Evolutionary conservation across 345 rosid species (phyloP).

Genomic region (Populus tremula): DNA sequence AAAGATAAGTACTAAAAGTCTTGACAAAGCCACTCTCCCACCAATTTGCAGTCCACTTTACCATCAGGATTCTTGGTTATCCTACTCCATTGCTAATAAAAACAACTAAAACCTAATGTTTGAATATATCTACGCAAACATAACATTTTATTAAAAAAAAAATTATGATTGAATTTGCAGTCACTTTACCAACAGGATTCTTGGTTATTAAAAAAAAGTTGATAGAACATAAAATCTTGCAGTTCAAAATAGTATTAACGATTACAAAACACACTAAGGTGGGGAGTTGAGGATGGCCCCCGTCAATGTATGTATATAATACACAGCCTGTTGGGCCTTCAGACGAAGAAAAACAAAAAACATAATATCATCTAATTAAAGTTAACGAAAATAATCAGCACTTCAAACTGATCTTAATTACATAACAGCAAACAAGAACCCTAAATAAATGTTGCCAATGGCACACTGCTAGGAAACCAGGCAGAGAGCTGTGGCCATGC

Average conservation of each 20-base stretch:
- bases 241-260: too few relatives aligned
- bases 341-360: not conserved
- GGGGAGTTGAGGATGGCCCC: too few relatives aligned
- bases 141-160: too few relatives aligned
- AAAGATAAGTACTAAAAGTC: too few relatives aligned
- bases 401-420: not conserved
- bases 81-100: not conserved
- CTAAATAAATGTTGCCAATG: not conserved
- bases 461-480: not conserved
- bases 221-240: too few relatives aligned
- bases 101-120: too few relatives aligned
- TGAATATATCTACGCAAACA: too few relatives aligned
- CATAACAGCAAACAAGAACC: constrained; percentile 4
- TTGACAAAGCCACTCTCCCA: not conserved
- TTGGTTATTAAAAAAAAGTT: too few relatives aligned
- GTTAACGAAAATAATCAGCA: not conserved
- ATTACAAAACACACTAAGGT: too few relatives aligned
- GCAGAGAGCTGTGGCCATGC: not conserved
- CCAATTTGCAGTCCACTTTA: constrained; percentile 1
- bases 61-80: not conserved
- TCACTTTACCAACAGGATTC: too few relatives aligned
- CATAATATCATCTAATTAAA: constrained; percentile 28
- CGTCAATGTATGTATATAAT: too few relatives aligned
- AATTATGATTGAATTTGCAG: too few relatives aligned
- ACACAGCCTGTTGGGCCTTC: not conserved